A percentile compares a stretch with the other conserved stretches of the same genome.
Conservation (phyloP, 2,329 filamentous ascomycete species). For the Dryadomyces quercus-mongolicae region DNA sequence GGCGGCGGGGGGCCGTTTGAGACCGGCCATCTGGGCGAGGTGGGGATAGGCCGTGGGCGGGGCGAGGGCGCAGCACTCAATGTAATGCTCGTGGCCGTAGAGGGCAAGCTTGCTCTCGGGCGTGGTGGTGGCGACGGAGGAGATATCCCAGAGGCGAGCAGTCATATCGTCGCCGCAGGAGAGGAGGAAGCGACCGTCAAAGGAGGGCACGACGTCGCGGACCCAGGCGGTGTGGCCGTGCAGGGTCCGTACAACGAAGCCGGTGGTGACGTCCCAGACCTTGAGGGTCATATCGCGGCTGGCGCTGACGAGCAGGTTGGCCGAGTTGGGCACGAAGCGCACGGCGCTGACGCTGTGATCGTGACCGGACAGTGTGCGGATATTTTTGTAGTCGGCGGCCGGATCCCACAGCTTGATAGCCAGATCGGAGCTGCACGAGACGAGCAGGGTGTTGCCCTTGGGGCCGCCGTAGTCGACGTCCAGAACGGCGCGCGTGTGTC, state of each 20-base stretch:
- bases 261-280: slow-evolving; percentile 89
- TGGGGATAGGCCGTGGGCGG: slow-evolving; percentile 68
- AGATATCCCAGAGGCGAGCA: slow-evolving; percentile 74
- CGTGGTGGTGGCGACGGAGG: slow-evolving; percentile 32
- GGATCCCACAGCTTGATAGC: slow-evolving; percentile 96
- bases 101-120: slow-evolving; percentile 68
- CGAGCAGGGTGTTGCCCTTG: slow-evolving; percentile 64
- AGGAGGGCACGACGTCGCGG: slow-evolving; percentile 71
- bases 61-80: slow-evolving; percentile 80
- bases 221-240: slow-evolving; percentile 82
- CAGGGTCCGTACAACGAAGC: slow-evolving; percentile 86
- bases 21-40: slow-evolving; percentile 62
- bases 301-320: slow-evolving; percentile 76
- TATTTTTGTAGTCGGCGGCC: slow-evolving; percentile 87
- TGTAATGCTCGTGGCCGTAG: slow-evolving; percentile 73
- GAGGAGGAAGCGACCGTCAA: slow-evolving; percentile 72
- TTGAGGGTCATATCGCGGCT: slow-evolving; percentile 74
- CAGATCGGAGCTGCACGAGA: slow-evolving; percentile 73
- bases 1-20: slow-evolving; percentile 68
- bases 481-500: slow-evolving; percentile 77
- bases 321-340: slow-evolving; percentile 73
- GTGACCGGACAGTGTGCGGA: slow-evolving; percentile 78
- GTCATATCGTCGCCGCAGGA: slow-evolving; percentile 77
- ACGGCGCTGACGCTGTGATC: slow-evolving; percentile 86
- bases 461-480: slow-evolving; percentile 88